Evolutionary conservation across 805 yeast species (phyloP), one percentile per base, ranked within the genome.

Genomic region (Isabelozyma rhagii): DNA sequence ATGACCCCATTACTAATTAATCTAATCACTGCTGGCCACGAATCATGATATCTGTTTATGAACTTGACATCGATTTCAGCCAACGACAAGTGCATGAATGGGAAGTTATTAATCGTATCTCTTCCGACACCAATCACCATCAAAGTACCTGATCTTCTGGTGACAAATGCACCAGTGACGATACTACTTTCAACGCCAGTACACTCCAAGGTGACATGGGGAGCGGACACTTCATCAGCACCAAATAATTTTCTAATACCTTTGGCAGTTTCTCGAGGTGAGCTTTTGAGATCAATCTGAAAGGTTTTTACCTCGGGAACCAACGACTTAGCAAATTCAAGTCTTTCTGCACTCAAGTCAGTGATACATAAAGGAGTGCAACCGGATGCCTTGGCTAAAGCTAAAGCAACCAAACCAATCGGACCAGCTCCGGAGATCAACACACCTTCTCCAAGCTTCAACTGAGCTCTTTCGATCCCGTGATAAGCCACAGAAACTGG

Each of bases 121-220:
- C 78, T 80, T 27, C 96, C 93, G 83, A 87, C 87, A 40, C 97
- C 97, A 38, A 88, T 93, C 67, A 89, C 96, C 31, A 88, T 89
- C 59, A 77, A 83, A 46, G 83, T 74, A 17, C 96, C 96, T 50
- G 89, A 90, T 29, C 82, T 74, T 46, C 71, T 79, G 50, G 88
- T 72, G 39, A 81, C 75, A 47, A 78, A 71, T 43, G 89, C 78
- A 47, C 89, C 94, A 53, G 83, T 76, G 53, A 81, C 77, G 54
- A 89, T 84, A 56, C 94, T 89, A 29, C 80, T 77, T 58, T 82
- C 89, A 43, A 89, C 90, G 48, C 97, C 97, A 13, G 96, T 82
- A 52, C 93, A 88, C 64, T 90, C 97, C 63, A 90, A 76, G n/a
- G 87, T 87, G 41, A 84, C 80, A 45, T 75, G 72, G 39, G 88